A percentile compares a stretch with the other conserved stretches of the same genome.
phyloP scores from a whole-genome alignment of 176 grass and related monocot genomes.

The Eragrostis curvula region DNA sequence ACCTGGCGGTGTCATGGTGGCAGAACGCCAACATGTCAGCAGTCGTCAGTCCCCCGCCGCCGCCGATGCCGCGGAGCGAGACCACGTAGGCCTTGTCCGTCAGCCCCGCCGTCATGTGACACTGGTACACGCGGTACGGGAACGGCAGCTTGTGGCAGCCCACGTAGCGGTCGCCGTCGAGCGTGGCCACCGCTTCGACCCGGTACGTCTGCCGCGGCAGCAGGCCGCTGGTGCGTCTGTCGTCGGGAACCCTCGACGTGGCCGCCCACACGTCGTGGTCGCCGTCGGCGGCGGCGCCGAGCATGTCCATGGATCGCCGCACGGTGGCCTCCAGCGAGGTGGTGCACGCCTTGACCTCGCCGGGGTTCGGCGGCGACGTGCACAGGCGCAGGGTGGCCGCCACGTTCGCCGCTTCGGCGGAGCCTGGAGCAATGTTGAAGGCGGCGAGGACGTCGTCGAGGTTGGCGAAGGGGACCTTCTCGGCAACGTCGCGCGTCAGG shows the following conservation, averaged over 20 bases:
- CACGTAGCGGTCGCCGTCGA: background rate
- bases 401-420: background rate
- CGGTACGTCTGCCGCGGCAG: background rate
- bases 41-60: too few relatives aligned
- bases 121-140: background rate
- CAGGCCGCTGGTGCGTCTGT: background rate
- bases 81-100: background rate
- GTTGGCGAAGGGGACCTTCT: background rate
- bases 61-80: background rate
- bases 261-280: background rate
- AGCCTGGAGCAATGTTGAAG: background rate
- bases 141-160: background rate
- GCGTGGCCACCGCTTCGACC: background rate
- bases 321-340: background rate
- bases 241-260: background rate
- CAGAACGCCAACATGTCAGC: background rate
- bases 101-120: background rate
- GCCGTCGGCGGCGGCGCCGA: too few relatives aligned
- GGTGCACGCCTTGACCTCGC: background rate
- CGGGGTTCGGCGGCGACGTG: background rate
- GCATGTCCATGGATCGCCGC: background rate
- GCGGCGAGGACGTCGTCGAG: background rate
- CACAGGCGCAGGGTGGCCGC: background rate
- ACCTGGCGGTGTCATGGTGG: constrained; percentile 9
- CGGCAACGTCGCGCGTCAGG: background rate